A percentile compares a stretch with the other conserved stretches of the same genome.
Evolutionary conservation across 257 asterid species (phyloP).

Genomic region (Nicotiana tomentosiformis): DNA sequence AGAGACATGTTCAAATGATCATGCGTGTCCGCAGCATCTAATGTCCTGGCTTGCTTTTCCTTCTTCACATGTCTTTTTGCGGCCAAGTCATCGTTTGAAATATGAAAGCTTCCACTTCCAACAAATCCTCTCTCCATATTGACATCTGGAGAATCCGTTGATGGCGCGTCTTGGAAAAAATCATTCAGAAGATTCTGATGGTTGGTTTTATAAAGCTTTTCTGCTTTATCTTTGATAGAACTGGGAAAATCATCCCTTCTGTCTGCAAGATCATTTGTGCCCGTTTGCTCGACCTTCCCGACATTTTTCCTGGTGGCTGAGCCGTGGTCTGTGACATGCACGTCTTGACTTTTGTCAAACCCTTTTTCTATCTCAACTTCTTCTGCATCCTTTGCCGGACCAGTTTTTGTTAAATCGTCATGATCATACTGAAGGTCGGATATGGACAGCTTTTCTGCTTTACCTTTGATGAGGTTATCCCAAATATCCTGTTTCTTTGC

Average conservation of each 20-base stretch:
- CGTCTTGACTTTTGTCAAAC: not conserved
- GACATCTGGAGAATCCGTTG: not conserved
- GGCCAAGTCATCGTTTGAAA: not conserved
- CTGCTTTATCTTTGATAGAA: not conserved
- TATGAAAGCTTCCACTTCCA: not conserved
- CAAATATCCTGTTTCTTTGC: not conserved
- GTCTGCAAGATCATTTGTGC: not conserved
- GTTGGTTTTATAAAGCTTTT: not conserved
- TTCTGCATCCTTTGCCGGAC: not conserved
- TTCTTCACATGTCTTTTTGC: not conserved
- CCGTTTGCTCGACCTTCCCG: not conserved
- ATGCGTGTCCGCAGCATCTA: not conserved
- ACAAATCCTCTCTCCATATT: not conserved
- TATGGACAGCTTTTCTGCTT: not conserved
- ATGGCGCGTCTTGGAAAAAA: not conserved
- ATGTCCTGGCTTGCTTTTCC: not conserved
- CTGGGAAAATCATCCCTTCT: not conserved
- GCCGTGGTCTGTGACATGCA: not conserved
- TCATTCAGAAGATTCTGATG: not conserved
- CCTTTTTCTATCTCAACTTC: not conserved
- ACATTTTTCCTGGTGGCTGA: not conserved
- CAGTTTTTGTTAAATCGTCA: not conserved
- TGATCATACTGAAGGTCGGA: not conserved
- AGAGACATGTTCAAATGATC: not conserved
- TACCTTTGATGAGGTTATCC: constrained; percentile 7